phyloP scores from a whole-genome alignment of 768 basidiomycete genomes.

The Paxillus involutus region DNA sequence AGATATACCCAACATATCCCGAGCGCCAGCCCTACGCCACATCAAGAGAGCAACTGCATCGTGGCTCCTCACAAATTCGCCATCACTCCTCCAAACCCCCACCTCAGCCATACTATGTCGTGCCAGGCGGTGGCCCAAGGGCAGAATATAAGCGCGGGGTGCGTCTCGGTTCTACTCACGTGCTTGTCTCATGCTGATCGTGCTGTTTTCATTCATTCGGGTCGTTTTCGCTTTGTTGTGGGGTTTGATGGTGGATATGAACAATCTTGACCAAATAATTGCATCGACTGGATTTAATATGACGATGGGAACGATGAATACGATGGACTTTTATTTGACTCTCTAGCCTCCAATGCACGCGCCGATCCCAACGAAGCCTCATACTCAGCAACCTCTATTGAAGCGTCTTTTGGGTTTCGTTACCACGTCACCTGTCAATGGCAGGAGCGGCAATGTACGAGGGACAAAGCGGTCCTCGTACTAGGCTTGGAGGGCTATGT shows the following conservation, averaged over 20 bases:
- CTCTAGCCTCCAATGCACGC: constrained; percentile 27
- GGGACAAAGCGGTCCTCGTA: constrained; percentile 26
- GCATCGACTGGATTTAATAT: constrained; percentile 1
- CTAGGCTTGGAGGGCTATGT: constrained; percentile 9
- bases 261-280: constrained; percentile 4
- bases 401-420: constrained; percentile 31
- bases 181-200: constrained; percentile 16
- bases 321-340: neutral
- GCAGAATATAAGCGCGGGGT: constrained; percentile 33
- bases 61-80: constrained; percentile 18
- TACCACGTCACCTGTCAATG: constrained; percentile 21
- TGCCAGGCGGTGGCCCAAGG: constrained; percentile 26
- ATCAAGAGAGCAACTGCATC: constrained; percentile 19
- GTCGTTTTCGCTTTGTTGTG: constrained; percentile 2
- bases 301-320: neutral
- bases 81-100: constrained; percentile 21
- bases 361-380: constrained; percentile 28
- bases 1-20: constrained; percentile 19
- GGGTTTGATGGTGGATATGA: constrained; percentile 4
- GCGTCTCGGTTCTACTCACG: constrained; percentile 16
- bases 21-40: constrained; percentile 7
- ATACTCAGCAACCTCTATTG: constrained; percentile 27
- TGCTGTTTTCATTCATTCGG: constrained; percentile 3
- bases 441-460: constrained; percentile 24
- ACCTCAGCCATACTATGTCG: constrained; percentile 26